Conservation (phyloP, 2,329 filamentous ascomycete genomes). For the Aspergillus sp. region DNA sequence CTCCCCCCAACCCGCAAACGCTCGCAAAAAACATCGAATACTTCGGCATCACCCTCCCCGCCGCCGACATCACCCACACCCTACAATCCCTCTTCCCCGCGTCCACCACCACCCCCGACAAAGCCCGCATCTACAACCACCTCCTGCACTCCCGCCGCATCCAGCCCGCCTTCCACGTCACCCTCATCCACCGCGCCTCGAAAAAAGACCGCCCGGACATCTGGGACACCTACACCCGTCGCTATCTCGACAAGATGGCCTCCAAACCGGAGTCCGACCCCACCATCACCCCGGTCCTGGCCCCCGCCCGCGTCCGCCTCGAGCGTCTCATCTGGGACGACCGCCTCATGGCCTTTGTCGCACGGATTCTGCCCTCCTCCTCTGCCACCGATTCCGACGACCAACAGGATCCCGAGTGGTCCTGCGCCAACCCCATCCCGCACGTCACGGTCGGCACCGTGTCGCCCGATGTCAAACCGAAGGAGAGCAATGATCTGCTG, state of each 20-base stretch:
- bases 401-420: constrained; percentile 48
- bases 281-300: constrained; percentile 31
- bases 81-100: constrained; percentile 69
- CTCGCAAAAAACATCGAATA: constrained; percentile 63
- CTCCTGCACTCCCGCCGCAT: constrained; percentile 72
- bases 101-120: constrained; percentile 51
- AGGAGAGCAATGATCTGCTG: constrained; percentile 88
- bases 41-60: constrained; percentile 59
- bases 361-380: constrained; percentile 58
- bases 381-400: constrained; percentile 36
- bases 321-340: constrained; percentile 77
- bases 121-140: constrained; percentile 69
- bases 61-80: constrained; percentile 52
- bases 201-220: constrained; percentile 62
- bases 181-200: constrained; percentile 77
- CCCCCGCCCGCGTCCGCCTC: constrained; percentile 50
- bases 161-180: constrained; percentile 88
- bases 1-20: constrained; percentile 30
- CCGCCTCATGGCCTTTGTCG: constrained; percentile 87
- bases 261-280: constrained; percentile 25
- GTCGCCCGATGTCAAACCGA: constrained; percentile 74
- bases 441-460: constrained; percentile 91
- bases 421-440: constrained; percentile 73
- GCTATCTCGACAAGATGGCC: constrained; percentile 50
- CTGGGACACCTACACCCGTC: constrained; percentile 71